A percentile compares a stretch with the other conserved stretches of the same genome.
phyloP scores from a whole-genome alignment of 2,329 filamentous ascomycete genomes.

The Cadophora luteo-olivacea region DNA sequence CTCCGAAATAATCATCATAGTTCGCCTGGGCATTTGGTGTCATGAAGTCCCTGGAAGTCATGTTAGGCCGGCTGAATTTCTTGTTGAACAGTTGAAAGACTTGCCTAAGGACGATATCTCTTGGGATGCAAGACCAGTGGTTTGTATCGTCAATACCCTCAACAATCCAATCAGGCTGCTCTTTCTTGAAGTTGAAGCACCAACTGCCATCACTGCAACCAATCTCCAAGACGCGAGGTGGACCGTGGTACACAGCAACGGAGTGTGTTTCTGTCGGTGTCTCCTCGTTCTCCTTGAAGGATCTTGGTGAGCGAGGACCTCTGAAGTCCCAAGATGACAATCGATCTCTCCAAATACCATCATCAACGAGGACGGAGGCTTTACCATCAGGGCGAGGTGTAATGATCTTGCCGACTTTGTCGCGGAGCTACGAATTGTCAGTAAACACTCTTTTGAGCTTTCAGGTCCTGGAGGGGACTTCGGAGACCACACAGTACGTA shows the following conservation, averaged over 20 bases:
- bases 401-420: conserved; percentile 35
- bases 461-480: background rate
- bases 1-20: conserved; percentile 37
- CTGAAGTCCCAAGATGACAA: conserved; percentile 39
- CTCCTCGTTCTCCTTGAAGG: background rate
- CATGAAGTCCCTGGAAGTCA: conserved; percentile 40
- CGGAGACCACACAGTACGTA: conserved; percentile 20
- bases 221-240: conserved; percentile 41
- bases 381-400: conserved; percentile 30
- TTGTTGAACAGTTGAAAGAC: background rate
- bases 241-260: conserved; percentile 29
- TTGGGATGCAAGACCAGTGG: conserved; percentile 39
- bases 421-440: conserved; percentile 32
- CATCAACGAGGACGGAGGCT: conserved; percentile 24
- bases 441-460: background rate
- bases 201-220: conserved; percentile 42
- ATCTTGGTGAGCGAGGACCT: conserved; percentile 20
- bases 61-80: background rate
- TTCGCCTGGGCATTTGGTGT: background rate
- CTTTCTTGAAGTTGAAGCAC: conserved; percentile 40
- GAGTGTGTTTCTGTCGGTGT: conserved; percentile 9
- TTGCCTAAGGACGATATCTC: conserved; percentile 30
- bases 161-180: conserved; percentile 41
- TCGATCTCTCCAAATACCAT: conserved; percentile 26
- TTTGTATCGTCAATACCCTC: conserved; percentile 42